phyloP scores from a whole-genome alignment of 1,139 yeast genomes.

The Ogataea hybrid region DNA sequence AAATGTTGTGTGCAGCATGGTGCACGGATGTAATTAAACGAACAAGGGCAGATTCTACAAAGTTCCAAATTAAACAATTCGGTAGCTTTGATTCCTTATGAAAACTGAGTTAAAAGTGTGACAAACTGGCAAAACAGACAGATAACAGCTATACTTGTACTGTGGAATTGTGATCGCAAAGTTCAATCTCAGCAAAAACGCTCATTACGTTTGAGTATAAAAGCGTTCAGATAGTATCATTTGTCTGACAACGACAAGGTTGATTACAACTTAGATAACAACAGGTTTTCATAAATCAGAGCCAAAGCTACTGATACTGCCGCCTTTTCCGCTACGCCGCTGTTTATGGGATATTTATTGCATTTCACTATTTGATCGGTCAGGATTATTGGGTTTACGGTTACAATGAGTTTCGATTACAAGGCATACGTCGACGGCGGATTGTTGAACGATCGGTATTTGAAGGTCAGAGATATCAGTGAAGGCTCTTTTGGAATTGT shows the following conservation, averaged over 20 bases:
- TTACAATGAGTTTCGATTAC: conserved; percentile 34
- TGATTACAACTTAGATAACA: not conserved
- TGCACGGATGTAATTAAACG: conserved; percentile 6
- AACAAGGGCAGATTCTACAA: conserved; percentile 3
- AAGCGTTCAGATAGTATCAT: conserved; percentile 7
- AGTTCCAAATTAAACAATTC: conserved; percentile 5
- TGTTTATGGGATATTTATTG: conserved; percentile 3
- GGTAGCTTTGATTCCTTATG: conserved; percentile 8
- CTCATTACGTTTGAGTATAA: not conserved
- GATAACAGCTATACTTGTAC: not conserved
- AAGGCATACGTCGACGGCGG: conserved; percentile 60
- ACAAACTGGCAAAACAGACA: conserved; percentile 1
- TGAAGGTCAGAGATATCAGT: conserved; percentile 72
- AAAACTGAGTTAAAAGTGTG: conserved; percentile 7
- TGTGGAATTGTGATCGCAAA: conserved; percentile 6
- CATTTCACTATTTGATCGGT: conserved; percentile 3
- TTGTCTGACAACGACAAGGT: not conserved
- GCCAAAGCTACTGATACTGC: not conserved
- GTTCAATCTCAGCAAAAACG: not conserved
- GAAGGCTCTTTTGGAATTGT: conserved; percentile 95
- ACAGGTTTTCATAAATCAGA: not conserved
- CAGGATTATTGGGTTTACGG: conserved; percentile 4
- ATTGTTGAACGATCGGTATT: conserved; percentile 61
- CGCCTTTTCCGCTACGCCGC: not conserved
- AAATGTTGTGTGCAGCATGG: not conserved